phyloP scores from a whole-genome alignment of 768 basidiomycete genomes.

The Mycena polygramma region DNA sequence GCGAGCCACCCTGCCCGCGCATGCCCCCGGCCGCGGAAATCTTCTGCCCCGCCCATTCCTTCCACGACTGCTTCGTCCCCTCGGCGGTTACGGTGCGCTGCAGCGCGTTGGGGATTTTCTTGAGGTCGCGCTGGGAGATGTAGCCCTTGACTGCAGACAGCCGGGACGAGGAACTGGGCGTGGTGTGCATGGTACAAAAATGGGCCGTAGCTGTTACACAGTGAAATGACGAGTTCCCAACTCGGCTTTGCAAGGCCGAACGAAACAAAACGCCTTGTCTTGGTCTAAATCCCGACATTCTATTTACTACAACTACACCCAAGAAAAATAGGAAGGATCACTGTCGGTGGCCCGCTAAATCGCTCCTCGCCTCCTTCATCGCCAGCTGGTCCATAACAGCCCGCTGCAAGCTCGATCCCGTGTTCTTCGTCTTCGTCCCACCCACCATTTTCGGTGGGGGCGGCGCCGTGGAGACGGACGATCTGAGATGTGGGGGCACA shows the following conservation, averaged over 20 bases:
- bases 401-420: constrained; percentile 73
- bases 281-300: too few relatives aligned
- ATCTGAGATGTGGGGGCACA: constrained; percentile 73
- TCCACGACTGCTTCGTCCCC: constrained; percentile 60
- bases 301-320: constrained; percentile 1
- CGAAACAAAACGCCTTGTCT: too few relatives aligned
- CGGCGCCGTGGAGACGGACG: constrained; percentile 39
- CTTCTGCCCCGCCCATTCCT: constrained; percentile 75
- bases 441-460: constrained; percentile 31
- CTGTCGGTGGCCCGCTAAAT: constrained; percentile 45
- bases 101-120: constrained; percentile 35
- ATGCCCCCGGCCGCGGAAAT: constrained; percentile 45
- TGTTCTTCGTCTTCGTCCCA: constrained; percentile 53
- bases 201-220: neutral
- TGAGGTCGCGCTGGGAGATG: constrained; percentile 57
- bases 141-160: constrained; percentile 63
- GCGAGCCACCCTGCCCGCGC: constrained; percentile 30
- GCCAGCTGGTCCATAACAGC: constrained; percentile 83
- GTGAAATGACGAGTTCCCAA: neutral
- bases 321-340: neutral
- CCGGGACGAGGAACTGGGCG: constrained; percentile 47
- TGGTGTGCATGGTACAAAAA: constrained; percentile 43
- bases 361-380: constrained; percentile 78
- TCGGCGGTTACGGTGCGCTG: constrained; percentile 40
- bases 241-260: too few relatives aligned